Conservation (phyloP, 2,329 filamentous ascomycete species). For the Calonectria multiphialidica region DNA sequence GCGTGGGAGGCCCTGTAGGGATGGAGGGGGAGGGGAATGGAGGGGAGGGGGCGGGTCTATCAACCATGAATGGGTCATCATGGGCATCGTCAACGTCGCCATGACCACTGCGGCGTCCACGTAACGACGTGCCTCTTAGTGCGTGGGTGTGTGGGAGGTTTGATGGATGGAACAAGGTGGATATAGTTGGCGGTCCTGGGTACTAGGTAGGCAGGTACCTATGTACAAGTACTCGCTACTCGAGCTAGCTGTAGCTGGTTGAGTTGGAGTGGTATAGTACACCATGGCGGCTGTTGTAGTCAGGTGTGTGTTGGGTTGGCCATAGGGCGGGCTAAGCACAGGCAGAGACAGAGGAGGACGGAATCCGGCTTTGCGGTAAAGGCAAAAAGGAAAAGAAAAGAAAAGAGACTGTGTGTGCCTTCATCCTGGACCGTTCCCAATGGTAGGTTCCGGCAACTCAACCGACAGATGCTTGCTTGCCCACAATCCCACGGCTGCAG, state of each 20-base stretch:
- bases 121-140: constrained; percentile 6
- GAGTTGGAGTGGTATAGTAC: background rate
- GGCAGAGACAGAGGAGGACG: background rate
- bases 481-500: background rate
- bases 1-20: constrained; percentile 8
- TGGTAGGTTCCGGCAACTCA: constrained; percentile 6
- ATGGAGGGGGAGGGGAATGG: constrained; percentile 1
- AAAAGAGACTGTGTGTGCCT: background rate
- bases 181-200: constrained; percentile 29
- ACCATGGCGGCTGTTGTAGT: background rate
- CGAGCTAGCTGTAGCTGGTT: background rate
- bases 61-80: constrained; percentile 8
- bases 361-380: background rate
- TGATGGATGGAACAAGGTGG: constrained; percentile 5
- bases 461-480: constrained; percentile 7
- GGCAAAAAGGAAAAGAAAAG: background rate
- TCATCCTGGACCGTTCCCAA: constrained; percentile 6
- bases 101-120: constrained; percentile 7
- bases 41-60: constrained; percentile 11
- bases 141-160: background rate
- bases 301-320: background rate
- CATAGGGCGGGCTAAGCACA: background rate
- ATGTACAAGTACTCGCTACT: background rate
- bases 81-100: constrained; percentile 3
- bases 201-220: constrained; percentile 22